A percentile compares a stretch with the other conserved stretches of the same genome.
Evolutionary conservation across 345 rosid species (phyloP).

Genomic region (Aquilaria malaccensis): DNA sequence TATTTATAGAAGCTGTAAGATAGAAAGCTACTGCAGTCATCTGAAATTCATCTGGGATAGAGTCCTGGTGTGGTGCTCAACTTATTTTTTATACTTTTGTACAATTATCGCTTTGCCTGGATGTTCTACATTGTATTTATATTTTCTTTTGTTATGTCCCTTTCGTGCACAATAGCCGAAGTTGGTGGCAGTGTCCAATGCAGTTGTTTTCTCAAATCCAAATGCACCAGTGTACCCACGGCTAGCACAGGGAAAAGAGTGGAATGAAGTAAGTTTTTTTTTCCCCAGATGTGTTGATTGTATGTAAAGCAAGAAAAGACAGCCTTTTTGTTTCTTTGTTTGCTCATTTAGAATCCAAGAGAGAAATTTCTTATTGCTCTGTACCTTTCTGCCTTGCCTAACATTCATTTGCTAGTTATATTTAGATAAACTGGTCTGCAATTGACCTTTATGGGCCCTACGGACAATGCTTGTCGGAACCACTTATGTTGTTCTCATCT

Average conservation of each 20-base stretch:
- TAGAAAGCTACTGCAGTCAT: too few relatives aligned
- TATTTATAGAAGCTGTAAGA: too few relatives aligned
- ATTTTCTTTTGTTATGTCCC: not conserved
- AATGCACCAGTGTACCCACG: conserved; percentile 60
- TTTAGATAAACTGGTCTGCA: not conserved
- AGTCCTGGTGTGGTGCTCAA: too few relatives aligned
- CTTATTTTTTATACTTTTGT: too few relatives aligned
- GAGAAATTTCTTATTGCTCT: not conserved
- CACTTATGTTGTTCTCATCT: too few relatives aligned
- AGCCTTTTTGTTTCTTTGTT: not conserved
- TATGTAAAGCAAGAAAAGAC: not conserved
- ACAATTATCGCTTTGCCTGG: not conserved
- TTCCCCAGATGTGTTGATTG: not conserved
- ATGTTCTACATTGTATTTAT: not conserved
- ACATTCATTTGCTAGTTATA: not conserved
- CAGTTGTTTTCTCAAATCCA: conserved; percentile 41
- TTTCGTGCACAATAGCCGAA: conserved; percentile 36
- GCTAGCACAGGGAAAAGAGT: conserved; percentile 48
- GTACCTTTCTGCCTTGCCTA: not conserved
- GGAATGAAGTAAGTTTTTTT: conserved; percentile 51
- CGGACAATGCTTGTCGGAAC: too few relatives aligned
- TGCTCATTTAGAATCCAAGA: not conserved
- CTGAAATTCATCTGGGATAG: too few relatives aligned
- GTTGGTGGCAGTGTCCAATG: conserved; percentile 49
- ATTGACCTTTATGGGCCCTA: not conserved